Conservation (phyloP, 108 stramenopile species). For the Pelagomonas calceolata region DNA sequence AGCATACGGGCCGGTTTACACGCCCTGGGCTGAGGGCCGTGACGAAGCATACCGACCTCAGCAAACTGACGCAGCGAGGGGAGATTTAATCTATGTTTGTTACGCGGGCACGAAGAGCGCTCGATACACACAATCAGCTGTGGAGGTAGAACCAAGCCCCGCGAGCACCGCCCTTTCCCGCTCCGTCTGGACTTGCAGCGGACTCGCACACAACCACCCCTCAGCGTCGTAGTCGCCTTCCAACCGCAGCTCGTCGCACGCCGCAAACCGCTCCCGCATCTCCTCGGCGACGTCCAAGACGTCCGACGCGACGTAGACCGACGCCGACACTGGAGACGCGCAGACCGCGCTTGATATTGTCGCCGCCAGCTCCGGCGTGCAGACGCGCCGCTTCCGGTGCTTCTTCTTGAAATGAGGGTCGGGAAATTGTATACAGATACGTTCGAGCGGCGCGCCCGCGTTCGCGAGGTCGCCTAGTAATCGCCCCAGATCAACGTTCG, state of each 20-base stretch:
- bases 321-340: constrained; percentile 43
- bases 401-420: constrained; percentile 78
- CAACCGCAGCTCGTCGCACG: constrained; percentile 8
- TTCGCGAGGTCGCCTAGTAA: constrained; percentile 39
- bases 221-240: not conserved
- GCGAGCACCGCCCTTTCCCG: not conserved
- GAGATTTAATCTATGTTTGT: too few species aligned
- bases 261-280: constrained; percentile 61
- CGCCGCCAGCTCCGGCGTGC: constrained; percentile 48
- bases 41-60: too few species aligned
- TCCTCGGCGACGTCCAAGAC: constrained; percentile 60
- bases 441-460: constrained; percentile 15
- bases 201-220: not conserved
- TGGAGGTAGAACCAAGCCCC: not conserved
- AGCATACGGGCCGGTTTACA: too few species aligned
- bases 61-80: too few species aligned
- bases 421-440: constrained; percentile 74
- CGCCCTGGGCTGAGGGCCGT: too few species aligned
- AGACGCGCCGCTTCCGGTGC: constrained; percentile 65
- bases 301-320: constrained; percentile 64
- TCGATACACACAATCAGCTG: too few species aligned
- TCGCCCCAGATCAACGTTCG: constrained; percentile 72
- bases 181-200: not conserved
- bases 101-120: too few species aligned
- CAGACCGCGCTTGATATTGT: constrained; percentile 33